phyloP scores from a whole-genome alignment of 208 protist genomes.

The Trypanosoma avium region DNA sequence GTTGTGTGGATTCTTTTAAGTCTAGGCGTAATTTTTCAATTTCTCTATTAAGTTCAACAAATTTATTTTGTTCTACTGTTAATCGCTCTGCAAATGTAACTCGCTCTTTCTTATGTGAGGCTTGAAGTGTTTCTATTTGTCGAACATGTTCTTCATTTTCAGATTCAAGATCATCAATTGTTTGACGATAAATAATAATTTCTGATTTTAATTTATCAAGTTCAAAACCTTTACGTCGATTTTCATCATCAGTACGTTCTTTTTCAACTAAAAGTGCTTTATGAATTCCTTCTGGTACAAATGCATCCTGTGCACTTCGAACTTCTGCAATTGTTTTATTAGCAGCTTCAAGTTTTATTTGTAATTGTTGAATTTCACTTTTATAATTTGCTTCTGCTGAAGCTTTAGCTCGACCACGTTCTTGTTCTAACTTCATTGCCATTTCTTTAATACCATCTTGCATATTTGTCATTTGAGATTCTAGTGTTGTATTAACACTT shows the following conservation, averaged over 20 bases:
- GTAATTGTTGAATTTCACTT: constrained; percentile 48
- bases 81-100: constrained; percentile 44
- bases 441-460: constrained; percentile 85
- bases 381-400: constrained; percentile 47
- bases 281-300: constrained; percentile 74
- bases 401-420: constrained; percentile 38
- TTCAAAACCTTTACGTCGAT: constrained; percentile 45
- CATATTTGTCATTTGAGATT: constrained; percentile 83
- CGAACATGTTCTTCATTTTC: constrained; percentile 85
- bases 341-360: constrained; percentile 45
- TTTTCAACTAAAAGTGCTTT: constrained; percentile 53
- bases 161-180: constrained; percentile 72
- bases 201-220: constrained; percentile 86
- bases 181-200: constrained; percentile 86
- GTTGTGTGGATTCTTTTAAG: constrained; percentile 4
- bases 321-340: constrained; percentile 33
- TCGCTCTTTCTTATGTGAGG: constrained; percentile 54
- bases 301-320: constrained; percentile 33
- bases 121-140: constrained; percentile 76
- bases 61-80: constrained; percentile 44
- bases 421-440: constrained; percentile 74
- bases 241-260: constrained; percentile 46
- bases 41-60: constrained; percentile 31
- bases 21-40: constrained; percentile 16
- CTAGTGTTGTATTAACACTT: constrained; percentile 66